A percentile compares a stretch with the other conserved stretches of the same genome.
Evolutionary conservation across 2,329 filamentous ascomycete genomes (phyloP).

Genomic region (Zymoseptoria passerinii): DNA sequence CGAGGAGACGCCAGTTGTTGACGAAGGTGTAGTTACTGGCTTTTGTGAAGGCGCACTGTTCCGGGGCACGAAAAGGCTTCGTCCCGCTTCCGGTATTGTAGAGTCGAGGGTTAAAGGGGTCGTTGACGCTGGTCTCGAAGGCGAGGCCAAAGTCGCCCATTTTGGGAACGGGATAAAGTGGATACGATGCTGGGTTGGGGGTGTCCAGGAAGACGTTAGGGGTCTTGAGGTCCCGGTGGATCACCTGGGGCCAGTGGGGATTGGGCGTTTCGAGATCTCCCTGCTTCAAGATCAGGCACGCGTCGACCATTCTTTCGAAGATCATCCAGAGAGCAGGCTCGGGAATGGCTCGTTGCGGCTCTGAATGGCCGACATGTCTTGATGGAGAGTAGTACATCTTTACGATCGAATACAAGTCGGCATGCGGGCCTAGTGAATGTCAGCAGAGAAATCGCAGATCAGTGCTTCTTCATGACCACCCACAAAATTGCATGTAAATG

Average conservation of each 20-base stretch:
- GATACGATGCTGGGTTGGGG: background rate
- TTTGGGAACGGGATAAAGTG: constrained; percentile 5
- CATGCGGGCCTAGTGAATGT: background rate
- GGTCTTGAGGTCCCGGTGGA: constrained; percentile 87
- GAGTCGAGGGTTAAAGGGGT: background rate
- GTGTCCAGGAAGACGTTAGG: constrained; percentile 78
- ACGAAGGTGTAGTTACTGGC: background rate
- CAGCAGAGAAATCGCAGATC: background rate
- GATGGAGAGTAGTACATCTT: background rate
- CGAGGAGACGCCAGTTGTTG: background rate
- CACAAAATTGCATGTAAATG: background rate
- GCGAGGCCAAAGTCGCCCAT: constrained; percentile 8
- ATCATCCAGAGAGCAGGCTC: constrained; percentile 13
- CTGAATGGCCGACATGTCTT: background rate
- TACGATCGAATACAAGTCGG: background rate
- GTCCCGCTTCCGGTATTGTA: background rate
- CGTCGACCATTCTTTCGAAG: constrained; percentile 10
- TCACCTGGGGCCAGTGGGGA: constrained; percentile 2
- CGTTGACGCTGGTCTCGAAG: background rate
- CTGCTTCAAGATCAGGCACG: constrained; percentile 10
- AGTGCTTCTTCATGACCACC: background rate
- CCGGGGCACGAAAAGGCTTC: background rate
- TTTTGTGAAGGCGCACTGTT: background rate
- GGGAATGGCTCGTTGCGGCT: constrained; percentile 2
- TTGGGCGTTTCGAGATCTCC: background rate